Conservation (phyloP, 139 green algal species). For the Pedinophyceae sp. region DNA sequence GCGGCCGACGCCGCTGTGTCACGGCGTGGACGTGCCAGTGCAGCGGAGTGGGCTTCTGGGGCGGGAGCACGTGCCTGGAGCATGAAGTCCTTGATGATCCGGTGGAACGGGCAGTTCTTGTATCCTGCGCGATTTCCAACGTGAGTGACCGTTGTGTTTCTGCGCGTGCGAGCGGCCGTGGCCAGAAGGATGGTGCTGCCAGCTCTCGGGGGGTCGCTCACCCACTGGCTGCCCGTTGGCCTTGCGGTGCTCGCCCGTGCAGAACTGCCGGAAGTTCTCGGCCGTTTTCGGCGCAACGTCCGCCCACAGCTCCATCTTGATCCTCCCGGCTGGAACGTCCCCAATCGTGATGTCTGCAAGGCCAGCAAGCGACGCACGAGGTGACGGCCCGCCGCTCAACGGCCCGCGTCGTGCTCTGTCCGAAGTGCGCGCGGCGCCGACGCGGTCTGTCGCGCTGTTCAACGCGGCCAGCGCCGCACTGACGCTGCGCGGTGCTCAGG, state of each 20-base stretch:
- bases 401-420: background rate
- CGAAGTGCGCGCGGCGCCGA: background rate
- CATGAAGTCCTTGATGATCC: constrained; percentile 96
- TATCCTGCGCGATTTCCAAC: no score
- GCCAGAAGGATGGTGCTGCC: background rate
- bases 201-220: background rate
- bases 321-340: constrained; percentile 42
- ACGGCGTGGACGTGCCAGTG: no score
- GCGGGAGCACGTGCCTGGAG: no score
- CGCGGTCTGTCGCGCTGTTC: background rate
- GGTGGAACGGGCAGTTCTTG: constrained; percentile 67
- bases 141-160: no score
- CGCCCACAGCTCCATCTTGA: constrained; percentile 86
- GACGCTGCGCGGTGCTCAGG: background rate
- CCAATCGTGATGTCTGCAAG: constrained; percentile 75
- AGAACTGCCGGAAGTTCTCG: constrained; percentile 82
- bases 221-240: constrained; percentile 2
- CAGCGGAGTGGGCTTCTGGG: no score
- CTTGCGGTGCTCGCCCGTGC: constrained; percentile 68
- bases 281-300: constrained; percentile 69
- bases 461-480: background rate
- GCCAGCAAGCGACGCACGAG: background rate
- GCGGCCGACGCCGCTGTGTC: no score
- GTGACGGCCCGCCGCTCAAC: background rate
- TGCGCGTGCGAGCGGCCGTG: background rate